Percentiles rank a stretch among this genome's conserved stretches.
These are phyloP conservation scores for Chlamydomonas reinhardtii DNA, from an alignment of 163 green algal genomes.

Conservation along the genomic window DNA sequence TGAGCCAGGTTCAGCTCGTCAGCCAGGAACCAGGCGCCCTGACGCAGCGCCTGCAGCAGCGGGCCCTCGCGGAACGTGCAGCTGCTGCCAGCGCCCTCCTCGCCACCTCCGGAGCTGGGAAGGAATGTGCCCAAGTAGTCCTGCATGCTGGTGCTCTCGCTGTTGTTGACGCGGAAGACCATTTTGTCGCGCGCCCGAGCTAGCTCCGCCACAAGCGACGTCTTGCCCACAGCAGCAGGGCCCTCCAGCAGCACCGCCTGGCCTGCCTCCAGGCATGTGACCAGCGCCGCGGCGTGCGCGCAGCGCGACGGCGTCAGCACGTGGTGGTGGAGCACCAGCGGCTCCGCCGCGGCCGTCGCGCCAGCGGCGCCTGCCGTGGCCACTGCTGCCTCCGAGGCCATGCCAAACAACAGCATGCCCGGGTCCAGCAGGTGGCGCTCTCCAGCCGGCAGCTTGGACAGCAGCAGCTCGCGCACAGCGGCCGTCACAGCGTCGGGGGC, in stretches of 20 bases:
- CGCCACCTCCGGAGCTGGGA: constrained; percentile 8
- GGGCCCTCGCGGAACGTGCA: constrained; percentile 25
- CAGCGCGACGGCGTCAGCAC: constrained; percentile 49
- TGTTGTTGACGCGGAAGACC: constrained; percentile 58
- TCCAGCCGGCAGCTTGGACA: neutral
- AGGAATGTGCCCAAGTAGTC: constrained; percentile 64
- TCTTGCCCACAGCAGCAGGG: constrained; percentile 60
- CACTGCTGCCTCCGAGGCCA: too few relatives aligned
- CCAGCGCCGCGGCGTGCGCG: constrained; percentile 24
- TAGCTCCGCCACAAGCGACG: constrained; percentile 48
- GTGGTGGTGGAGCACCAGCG: neutral
- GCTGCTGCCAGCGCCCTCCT: too few relatives aligned
- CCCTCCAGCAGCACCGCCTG: constrained; percentile 59
- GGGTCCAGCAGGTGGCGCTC: too few relatives aligned
- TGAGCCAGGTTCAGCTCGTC: constrained; percentile 54
- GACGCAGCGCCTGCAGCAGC: constrained; percentile 39
- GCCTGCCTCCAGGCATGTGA: constrained; percentile 11
- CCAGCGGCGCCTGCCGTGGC: too few relatives aligned
- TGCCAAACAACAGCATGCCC: too few relatives aligned
- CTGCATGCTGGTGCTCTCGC: constrained; percentile 50
- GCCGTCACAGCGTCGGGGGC: neutral
- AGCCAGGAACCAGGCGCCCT: constrained; percentile 48
- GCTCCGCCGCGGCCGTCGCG: neutral
- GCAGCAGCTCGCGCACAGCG: too few relatives aligned
- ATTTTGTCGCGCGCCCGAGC: neutral